Evolutionary conservation across 495 filamentous ascomycete species (phyloP).

Genomic region (Penicillium riverlandense): DNA sequence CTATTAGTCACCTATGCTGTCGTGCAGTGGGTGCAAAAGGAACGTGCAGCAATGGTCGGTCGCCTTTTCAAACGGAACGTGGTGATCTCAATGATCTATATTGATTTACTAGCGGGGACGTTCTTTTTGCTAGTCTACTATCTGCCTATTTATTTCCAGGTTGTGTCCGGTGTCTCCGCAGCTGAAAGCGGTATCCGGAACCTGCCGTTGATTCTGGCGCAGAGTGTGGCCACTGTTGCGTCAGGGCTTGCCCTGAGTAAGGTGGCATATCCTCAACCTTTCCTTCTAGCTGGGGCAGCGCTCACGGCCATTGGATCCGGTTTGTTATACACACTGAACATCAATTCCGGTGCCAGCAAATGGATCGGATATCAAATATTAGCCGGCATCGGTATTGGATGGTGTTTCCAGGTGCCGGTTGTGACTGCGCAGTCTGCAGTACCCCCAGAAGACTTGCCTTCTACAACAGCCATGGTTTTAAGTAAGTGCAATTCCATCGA

Average conservation of each 20-base stretch:
- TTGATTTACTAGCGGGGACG: slow-evolving; percentile 14
- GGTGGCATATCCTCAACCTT: too few relatives aligned
- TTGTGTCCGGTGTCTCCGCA: slow-evolving; percentile 56
- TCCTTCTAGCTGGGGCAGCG: too few relatives aligned
- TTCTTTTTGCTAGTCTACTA: slow-evolving; percentile 18
- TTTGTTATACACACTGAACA: too few relatives aligned
- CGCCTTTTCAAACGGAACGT: not conserved
- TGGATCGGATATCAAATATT: slow-evolving; percentile 33
- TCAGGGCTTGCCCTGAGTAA: too few relatives aligned
- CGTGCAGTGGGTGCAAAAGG: too few relatives aligned
- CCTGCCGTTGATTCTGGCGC: slow-evolving; percentile 57
- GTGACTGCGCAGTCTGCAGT: slow-evolving; percentile 52
- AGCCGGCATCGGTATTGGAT: slow-evolving; percentile 51
- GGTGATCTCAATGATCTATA: slow-evolving; percentile 7
- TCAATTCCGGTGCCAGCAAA: too few relatives aligned
- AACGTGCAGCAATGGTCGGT: too few relatives aligned
- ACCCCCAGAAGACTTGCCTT: slow-evolving; percentile 9
- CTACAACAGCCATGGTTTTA: slow-evolving; percentile 1
- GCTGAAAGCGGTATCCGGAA: slow-evolving; percentile 58
- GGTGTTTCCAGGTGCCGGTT: slow-evolving; percentile 64
- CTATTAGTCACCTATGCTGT: too few relatives aligned
- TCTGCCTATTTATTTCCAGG: slow-evolving; percentile 67
- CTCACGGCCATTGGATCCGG: too few relatives aligned
- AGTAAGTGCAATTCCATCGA: slow-evolving; percentile 2
- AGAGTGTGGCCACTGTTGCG: not conserved